phyloP scores from a whole-genome alignment of 805 yeast species.

The Candida berthetii region DNA sequence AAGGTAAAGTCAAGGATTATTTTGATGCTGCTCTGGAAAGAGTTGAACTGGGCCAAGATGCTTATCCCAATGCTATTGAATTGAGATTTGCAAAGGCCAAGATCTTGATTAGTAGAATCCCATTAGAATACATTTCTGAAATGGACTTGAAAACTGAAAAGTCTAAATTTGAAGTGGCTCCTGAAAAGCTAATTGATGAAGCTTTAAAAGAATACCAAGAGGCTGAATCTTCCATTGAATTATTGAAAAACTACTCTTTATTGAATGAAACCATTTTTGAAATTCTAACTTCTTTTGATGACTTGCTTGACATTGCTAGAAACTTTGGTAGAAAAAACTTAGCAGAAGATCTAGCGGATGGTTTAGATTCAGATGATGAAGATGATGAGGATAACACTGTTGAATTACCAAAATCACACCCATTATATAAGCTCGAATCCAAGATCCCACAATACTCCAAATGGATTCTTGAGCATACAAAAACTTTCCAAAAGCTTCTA shows the following conservation, averaged over 20 bases:
- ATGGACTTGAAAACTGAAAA: constrained; percentile 35
- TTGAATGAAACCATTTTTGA: constrained; percentile 40
- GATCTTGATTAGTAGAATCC: constrained; percentile 51
- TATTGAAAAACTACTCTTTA: constrained; percentile 21
- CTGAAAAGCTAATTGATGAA: constrained; percentile 36
- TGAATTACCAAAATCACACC: constrained; percentile 44
- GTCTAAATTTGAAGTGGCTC: constrained; percentile 23
- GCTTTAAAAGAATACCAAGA: constrained; percentile 40
- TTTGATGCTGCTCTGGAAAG: constrained; percentile 73
- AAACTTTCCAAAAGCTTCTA: constrained; percentile 15
- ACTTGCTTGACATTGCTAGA: constrained; percentile 59
- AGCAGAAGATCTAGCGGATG: constrained; percentile 50
- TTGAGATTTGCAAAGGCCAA: constrained; percentile 49
- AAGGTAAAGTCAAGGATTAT: constrained; percentile 42
- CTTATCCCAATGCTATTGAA: constrained; percentile 38
- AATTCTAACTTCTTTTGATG: constrained; percentile 55
- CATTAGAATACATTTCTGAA: constrained; percentile 48
- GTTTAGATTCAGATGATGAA: constrained; percentile 42
- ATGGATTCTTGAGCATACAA: constrained; percentile 35
- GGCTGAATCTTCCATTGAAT: constrained; percentile 27
- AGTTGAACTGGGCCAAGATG: constrained; percentile 48
- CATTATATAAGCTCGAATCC: constrained; percentile 36
- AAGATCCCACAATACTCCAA: constrained; percentile 34
- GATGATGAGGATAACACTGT: constrained; percentile 27
- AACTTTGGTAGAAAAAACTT: constrained; percentile 54